A percentile compares a stretch with the other conserved stretches of the same genome.
These are phyloP conservation scores for Ceratocystis smalleyi DNA, from an alignment of 2,329 filamentous ascomycete genomes.

Conservation along the genomic window DNA sequence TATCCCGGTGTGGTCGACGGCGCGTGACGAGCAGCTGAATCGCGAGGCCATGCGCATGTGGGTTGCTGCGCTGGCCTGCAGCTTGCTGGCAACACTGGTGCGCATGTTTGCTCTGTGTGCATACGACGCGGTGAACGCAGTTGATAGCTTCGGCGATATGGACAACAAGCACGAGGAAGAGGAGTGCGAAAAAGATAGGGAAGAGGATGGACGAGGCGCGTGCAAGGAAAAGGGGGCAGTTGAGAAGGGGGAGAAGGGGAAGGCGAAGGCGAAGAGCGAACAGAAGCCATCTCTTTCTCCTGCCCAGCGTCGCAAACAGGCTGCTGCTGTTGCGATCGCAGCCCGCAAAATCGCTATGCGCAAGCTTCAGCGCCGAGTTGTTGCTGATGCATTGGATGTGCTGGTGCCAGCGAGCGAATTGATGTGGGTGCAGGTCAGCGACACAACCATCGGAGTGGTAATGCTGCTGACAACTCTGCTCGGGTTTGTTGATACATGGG, in stretches of 20 bases:
- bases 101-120: slow-evolving; percentile 27
- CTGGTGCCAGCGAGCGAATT: slow-evolving; percentile 43
- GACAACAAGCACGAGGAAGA: slow-evolving; percentile 18
- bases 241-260: slow-evolving; percentile 21
- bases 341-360: slow-evolving; percentile 1
- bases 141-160: slow-evolving; percentile 12
- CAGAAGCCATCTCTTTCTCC: neutral
- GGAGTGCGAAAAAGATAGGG: slow-evolving; percentile 22
- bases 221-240: no score
- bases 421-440: slow-evolving; percentile 41
- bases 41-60: slow-evolving; percentile 53
- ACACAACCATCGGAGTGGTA: slow-evolving; percentile 38
- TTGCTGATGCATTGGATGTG: slow-evolving; percentile 46
- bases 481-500: slow-evolving; percentile 47
- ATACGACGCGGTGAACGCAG: slow-evolving; percentile 23
- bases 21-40: slow-evolving; percentile 32
- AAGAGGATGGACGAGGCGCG: slow-evolving; percentile 17
- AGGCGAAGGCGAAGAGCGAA: slow-evolving; percentile 20
- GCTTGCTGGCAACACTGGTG: slow-evolving; percentile 30
- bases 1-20: slow-evolving; percentile 31
- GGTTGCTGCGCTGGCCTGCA: slow-evolving; percentile 46
- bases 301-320: neutral
- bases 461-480: slow-evolving; percentile 49
- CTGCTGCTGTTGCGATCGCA: neutral
- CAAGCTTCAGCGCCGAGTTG: slow-evolving; percentile 31